These are phyloP conservation scores for Catunica adiposa DNA, from an alignment of 2,329 filamentous ascomycete genomes.

Conservation along the genomic window DNA sequence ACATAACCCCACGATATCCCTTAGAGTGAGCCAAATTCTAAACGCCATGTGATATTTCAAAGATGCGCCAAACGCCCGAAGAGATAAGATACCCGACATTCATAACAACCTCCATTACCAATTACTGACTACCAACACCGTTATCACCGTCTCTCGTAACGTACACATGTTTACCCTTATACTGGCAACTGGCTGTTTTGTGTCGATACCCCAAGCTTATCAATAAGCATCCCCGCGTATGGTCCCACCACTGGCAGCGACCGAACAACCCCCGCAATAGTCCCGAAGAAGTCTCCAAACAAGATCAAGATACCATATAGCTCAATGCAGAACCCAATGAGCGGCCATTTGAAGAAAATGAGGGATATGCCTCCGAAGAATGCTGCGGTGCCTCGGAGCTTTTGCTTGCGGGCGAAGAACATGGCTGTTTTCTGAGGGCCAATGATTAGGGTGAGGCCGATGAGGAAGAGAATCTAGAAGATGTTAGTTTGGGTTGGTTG, in stretches of 20 bases:
- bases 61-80: constrained; percentile 4
- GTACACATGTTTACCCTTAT: constrained; percentile 31
- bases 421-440: constrained; percentile 75
- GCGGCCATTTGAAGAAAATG: constrained; percentile 78
- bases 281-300: constrained; percentile 92
- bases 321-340: constrained; percentile 81
- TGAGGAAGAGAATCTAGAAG: constrained; percentile 80
- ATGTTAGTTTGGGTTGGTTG: constrained; percentile 13
- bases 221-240: constrained; percentile 60
- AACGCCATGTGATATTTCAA: not conserved
- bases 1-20: not conserved
- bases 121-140: not conserved
- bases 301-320: constrained; percentile 83
- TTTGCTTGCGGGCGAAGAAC: constrained; percentile 91
- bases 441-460: constrained; percentile 91
- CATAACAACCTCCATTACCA: constrained; percentile 4
- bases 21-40: not conserved
- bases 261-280: constrained; percentile 73
- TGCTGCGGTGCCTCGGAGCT: constrained; percentile 76
- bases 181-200: constrained; percentile 66
- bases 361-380: constrained; percentile 71
- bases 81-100: not conserved
- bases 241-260: constrained; percentile 75
- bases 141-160: too few species aligned
- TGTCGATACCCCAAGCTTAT: constrained; percentile 51